Evolutionary conservation across 257 asterid genomes (phyloP), one percentile per base, ranked within the genome.

Genomic region (Vinca minor): DNA sequence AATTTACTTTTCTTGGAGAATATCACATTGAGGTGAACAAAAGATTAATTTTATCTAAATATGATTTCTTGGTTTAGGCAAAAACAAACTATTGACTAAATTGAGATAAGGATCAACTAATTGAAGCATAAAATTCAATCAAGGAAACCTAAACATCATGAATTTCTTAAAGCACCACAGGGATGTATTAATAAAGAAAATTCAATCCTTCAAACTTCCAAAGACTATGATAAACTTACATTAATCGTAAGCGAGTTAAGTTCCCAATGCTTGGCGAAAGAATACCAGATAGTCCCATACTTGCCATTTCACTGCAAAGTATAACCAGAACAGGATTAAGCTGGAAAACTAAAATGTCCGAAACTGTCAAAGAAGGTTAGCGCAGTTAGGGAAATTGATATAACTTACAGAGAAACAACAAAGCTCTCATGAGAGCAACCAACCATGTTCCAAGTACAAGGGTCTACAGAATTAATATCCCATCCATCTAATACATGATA

Each of bases 401-500:
- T 38, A 46, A 78, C 96, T 81, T 63, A 91, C 98, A 91, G 76
- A 50, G 96, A 91, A 76, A 79, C 75, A 67, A 91, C 98, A 80
- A 78, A 84, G 68, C 98, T 88, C 66, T 88, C 95, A 31, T 67
- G 20, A 28, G 95, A 86, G 73, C 98, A 91, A 64, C 71, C 95
- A 73, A 91, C 91, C 96, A 91, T 88, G 81, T 86, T 83, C 98
- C 98, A 91, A 67, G 98, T 91, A 75, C 98, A 91, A 77, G 98
- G 98, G 71, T 91, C 98, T 55, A 91, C 96, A 54, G 96, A 91
- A 73, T 91, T 87, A 47, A 91, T 88, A 79, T 91, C 98, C 98
- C 98, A 91, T 71, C 96, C 98, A 68, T 78, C 98, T 64, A 91
- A 81, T 29, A 83, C 91, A 73, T 73, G 86, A 5, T 81, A 76